Evolutionary conservation across 441 rosid species (phyloP).

Genomic region (Bocquillonia castaneifolia): DNA sequence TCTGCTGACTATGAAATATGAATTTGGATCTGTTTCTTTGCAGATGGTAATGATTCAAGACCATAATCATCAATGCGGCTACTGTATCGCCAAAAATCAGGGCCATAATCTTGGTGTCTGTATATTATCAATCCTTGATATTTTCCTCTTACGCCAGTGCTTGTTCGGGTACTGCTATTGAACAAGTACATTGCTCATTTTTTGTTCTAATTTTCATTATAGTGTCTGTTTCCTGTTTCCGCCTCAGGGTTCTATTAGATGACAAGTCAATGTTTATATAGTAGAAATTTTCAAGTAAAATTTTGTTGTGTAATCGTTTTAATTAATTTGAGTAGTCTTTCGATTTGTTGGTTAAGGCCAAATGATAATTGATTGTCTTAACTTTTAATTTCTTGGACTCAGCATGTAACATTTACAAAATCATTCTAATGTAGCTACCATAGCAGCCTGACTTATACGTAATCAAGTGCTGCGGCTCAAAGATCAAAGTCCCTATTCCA

Average conservation of each 20-base stretch:
- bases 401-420: neutral
- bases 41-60: constrained; percentile 26
- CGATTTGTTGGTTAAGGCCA: neutral
- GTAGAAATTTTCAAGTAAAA: neutral
- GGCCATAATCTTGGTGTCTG: constrained; percentile 17
- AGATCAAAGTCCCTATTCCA: too few species aligned
- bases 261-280: constrained; percentile 5
- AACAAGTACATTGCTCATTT: neutral
- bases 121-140: constrained; percentile 12
- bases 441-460: too few species aligned
- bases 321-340: constrained; percentile 10
- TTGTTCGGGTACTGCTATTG: too few species aligned
- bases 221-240: neutral
- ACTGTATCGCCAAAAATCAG: neutral
- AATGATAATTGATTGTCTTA: too few species aligned
- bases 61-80: constrained; percentile 9
- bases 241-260: neutral
- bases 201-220: constrained; percentile 1
- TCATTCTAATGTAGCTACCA: too few species aligned
- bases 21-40: constrained; percentile 5
- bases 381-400: too few species aligned
- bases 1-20: neutral
- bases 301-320: constrained; percentile 3
- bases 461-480: too few species aligned
- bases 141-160: neutral